These are phyloP conservation scores for Aquilaria sinensis DNA, from an alignment of 345 rosid genomes.

Conservation along the genomic window DNA sequence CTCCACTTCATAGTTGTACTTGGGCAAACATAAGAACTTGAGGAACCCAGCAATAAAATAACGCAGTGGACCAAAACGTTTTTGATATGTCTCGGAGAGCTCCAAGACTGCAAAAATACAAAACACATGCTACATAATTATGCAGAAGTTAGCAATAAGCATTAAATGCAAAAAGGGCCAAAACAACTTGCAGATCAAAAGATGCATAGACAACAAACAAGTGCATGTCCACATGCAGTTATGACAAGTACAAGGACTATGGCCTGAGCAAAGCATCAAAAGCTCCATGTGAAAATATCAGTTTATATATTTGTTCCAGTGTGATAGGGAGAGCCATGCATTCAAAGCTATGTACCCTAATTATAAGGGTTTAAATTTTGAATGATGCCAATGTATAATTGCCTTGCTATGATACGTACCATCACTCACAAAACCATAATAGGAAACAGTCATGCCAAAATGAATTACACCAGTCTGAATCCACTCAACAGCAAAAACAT, in stretches of 20 bases:
- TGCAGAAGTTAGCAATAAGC: not conserved
- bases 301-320: too few species aligned
- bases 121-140: too few species aligned
- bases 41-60: constrained; percentile 95
- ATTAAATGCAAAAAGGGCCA: constrained; percentile 4
- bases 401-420: constrained; percentile 44
- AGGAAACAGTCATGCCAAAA: constrained; percentile 92
- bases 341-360: too few species aligned
- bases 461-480: constrained; percentile 76
- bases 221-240: too few species aligned
- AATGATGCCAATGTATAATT: too few species aligned
- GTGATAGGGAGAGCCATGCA: too few species aligned
- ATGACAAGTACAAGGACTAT: too few species aligned
- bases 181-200: constrained; percentile 11
- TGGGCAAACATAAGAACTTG: constrained; percentile 95
- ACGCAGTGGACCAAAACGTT: constrained; percentile 92
- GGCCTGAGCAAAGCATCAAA: too few species aligned
- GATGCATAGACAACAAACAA: not conserved
- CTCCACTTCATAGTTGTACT: constrained; percentile 89
- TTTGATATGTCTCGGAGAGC: constrained; percentile 92
- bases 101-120: constrained; percentile 60
- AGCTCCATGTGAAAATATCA: too few species aligned
- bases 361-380: too few species aligned
- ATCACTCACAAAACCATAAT: constrained; percentile 96
- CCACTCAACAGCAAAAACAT: constrained; percentile 98